Percentiles rank a stretch among this genome's conserved stretches.
phyloP scores from a whole-genome alignment of 2,329 filamentous ascomycete genomes.

The Penicillium sp. region DNA sequence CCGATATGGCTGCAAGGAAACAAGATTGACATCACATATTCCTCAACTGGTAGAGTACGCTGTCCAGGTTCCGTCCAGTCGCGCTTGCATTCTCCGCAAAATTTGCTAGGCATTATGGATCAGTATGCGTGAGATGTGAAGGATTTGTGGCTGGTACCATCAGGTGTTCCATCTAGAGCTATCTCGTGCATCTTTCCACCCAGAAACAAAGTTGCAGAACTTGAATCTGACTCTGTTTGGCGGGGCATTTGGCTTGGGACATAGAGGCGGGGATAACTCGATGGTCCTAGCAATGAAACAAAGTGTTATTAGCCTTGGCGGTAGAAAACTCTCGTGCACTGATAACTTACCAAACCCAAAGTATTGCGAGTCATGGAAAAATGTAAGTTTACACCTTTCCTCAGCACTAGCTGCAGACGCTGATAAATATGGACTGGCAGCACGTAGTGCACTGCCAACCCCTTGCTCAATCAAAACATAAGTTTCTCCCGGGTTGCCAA shows the following conservation, averaged over 20 bases:
- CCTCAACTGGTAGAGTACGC: too few relatives aligned
- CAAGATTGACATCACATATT: too few relatives aligned
- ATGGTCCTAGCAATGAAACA: constrained; percentile 12
- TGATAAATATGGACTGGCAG: constrained; percentile 11
- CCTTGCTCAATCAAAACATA: constrained; percentile 23
- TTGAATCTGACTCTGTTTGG: constrained; percentile 22
- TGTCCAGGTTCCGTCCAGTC: too few relatives aligned
- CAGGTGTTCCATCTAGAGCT: constrained; percentile 23
- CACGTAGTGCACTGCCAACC: constrained; percentile 19
- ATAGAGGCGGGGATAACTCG: constrained; percentile 26
- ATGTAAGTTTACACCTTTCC: constrained; percentile 25
- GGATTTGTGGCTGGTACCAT: constrained; percentile 15
- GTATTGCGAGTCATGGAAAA: constrained; percentile 27
- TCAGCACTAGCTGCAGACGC: constrained; percentile 5
- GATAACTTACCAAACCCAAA: constrained; percentile 22
- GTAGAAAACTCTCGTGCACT: background rate
- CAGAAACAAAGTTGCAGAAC: constrained; percentile 24
- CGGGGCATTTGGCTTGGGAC: constrained; percentile 17
- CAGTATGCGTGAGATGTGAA: background rate
- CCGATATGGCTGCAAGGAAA: too few relatives aligned
- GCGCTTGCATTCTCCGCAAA: too few relatives aligned
- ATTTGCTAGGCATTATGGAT: too few relatives aligned
- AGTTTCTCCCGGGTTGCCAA: constrained; percentile 22
- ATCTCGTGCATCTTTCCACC: constrained; percentile 27
- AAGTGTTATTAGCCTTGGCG: background rate